phyloP scores from a whole-genome alignment of 305 asterid genomes.

The Coffea humblotiana region DNA sequence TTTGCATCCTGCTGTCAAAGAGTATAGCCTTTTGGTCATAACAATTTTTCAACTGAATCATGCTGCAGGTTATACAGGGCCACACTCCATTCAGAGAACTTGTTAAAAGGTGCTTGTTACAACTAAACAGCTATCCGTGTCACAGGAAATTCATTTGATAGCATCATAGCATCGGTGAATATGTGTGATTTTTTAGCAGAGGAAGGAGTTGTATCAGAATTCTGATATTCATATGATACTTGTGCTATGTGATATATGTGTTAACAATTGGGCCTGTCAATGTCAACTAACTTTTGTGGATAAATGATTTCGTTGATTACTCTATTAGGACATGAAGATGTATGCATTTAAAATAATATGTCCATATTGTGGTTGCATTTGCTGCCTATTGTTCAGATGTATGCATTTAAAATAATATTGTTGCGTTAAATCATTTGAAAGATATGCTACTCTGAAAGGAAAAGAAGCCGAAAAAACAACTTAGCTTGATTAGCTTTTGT shows the following conservation, averaged over 20 bases:
- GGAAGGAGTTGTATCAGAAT: not conserved
- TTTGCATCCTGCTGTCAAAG: not conserved
- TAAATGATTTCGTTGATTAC: not conserved
- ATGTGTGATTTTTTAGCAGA: not conserved
- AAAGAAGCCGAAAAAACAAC: too few relatives aligned
- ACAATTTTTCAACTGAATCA: slow-evolving; percentile 19
- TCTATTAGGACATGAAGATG: not conserved
- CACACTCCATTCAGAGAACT: slow-evolving; percentile 84
- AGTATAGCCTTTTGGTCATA: slow-evolving; percentile 13
- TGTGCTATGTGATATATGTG: not conserved
- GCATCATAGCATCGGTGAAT: not conserved
- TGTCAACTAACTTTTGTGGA: not conserved
- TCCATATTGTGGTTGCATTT: not conserved
- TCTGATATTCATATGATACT: not conserved
- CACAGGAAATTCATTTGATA: not conserved
- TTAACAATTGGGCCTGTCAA: not conserved
- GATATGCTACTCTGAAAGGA: not conserved
- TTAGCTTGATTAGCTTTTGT: too few relatives aligned
- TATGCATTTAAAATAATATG: not conserved
- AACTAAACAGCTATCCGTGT: not conserved
- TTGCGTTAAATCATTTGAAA: too few relatives aligned
- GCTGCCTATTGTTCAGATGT: not conserved
- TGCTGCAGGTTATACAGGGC: slow-evolving; percentile 85
- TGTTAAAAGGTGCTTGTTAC: slow-evolving; percentile 43
- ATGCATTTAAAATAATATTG: too few relatives aligned